These are phyloP conservation scores for Leccinum rimulosum DNA, from an alignment of 768 basidiomycete species.

Conservation along the genomic window DNA sequence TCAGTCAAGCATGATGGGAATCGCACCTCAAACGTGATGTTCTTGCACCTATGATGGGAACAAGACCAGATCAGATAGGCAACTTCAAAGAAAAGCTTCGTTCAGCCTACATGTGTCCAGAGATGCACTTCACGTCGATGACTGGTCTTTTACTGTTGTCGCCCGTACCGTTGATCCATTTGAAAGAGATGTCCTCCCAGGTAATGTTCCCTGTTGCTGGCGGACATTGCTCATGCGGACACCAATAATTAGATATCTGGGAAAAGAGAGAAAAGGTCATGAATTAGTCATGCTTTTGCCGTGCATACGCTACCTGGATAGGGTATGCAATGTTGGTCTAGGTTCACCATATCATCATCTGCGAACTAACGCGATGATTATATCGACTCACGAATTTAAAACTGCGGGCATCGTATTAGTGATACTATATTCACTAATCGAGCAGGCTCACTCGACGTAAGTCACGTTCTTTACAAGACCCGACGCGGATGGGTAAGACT, in stretches of 20 bases:
- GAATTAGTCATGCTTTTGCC: not conserved
- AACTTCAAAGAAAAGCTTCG: not conserved
- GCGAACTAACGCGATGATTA: not conserved
- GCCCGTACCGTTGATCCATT: conserved; percentile 7
- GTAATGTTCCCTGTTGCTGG: not conserved
- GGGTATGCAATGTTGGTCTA: conserved; percentile 5
- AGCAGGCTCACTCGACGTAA: conserved; percentile 8
- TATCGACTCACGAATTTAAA: conserved; percentile 12
- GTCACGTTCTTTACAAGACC: conserved; percentile 12
- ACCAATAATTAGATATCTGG: conserved; percentile 8
- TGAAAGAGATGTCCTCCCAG: conserved; percentile 11
- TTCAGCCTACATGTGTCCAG: not conserved
- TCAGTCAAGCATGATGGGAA: not conserved
- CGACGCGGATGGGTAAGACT: conserved; percentile 12
- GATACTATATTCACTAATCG: not conserved
- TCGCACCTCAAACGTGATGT: conserved; percentile 11
- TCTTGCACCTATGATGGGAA: not conserved
- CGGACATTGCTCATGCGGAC: not conserved
- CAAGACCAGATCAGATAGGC: not conserved
- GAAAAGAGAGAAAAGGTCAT: not conserved
- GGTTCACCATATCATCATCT: not conserved
- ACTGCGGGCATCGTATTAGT: not conserved
- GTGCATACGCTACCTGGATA: conserved; percentile 9
- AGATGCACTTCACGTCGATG: conserved; percentile 1
- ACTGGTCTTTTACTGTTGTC: not conserved